These are phyloP conservation scores for Colletotrichum caudatum DNA, from an alignment of 2,329 filamentous ascomycete genomes.

Conservation along the genomic window DNA sequence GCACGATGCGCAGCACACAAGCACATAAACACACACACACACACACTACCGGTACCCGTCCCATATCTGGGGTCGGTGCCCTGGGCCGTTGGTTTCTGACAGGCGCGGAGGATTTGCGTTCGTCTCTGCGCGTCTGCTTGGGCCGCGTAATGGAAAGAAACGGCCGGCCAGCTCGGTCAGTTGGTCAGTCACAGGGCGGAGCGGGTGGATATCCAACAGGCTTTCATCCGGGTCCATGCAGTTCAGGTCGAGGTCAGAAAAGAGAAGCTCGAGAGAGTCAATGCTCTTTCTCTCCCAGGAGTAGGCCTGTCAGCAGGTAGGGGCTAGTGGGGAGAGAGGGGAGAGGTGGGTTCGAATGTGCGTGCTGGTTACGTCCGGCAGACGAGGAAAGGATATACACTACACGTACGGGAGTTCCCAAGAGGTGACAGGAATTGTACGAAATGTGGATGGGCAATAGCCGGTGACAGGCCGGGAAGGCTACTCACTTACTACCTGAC, in stretches of 20 bases:
- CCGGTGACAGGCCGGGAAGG: conserved; percentile 31
- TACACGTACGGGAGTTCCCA: background rate
- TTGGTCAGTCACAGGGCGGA: conserved; percentile 2
- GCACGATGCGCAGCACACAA: conserved; percentile 14
- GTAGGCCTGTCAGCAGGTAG: conserved; percentile 36
- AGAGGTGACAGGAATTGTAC: conserved; percentile 35
- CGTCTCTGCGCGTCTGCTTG: conserved; percentile 34
- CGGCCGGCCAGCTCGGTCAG: conserved; percentile 3
- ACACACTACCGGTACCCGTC: conserved; percentile 9
- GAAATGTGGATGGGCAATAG: conserved; percentile 37
- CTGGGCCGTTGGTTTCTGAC: conserved; percentile 29
- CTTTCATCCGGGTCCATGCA: conserved; percentile 25
- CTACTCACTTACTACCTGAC: conserved; percentile 2
- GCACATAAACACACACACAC: background rate
- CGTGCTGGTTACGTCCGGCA: conserved; percentile 37
- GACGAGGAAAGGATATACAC: conserved; percentile 9
- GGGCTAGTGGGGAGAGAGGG: conserved; percentile 19
- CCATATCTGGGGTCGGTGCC: conserved; percentile 35
- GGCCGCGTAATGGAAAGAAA: conserved; percentile 32
- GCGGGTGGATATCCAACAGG: conserved; percentile 17
- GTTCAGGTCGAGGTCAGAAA: conserved; percentile 14
- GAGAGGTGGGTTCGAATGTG: background rate
- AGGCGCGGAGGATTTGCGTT: conserved; percentile 36
- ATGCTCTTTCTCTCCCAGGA: conserved; percentile 19
- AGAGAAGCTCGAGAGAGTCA: conserved; percentile 13